Percentiles rank a stretch among this genome's conserved stretches.
Evolutionary conservation across 2,329 filamentous ascomycete genomes (phyloP).

Genomic region (Stagonosporopsis vannaccii): DNA sequence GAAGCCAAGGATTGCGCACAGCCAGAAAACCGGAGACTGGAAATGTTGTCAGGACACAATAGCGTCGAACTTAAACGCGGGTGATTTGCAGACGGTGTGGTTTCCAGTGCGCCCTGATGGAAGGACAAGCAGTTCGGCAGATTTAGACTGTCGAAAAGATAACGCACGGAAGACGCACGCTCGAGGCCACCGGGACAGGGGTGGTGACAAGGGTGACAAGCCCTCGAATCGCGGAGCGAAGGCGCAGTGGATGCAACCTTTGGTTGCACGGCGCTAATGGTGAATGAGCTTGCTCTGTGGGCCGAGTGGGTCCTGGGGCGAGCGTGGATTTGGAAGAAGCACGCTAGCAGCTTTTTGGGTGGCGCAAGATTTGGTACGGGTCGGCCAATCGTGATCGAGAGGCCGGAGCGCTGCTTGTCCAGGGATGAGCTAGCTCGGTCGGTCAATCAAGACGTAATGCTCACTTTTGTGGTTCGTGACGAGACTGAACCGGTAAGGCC

Average conservation of each 20-base stretch:
- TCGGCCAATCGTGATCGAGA: constrained; percentile 42
- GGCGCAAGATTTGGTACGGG: constrained; percentile 26
- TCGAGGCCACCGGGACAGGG: constrained; percentile 42
- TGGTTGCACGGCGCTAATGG: constrained; percentile 48
- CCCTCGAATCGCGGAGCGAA: constrained; percentile 48
- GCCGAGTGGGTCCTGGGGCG: constrained; percentile 35
- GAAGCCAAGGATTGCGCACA: constrained; percentile 43
- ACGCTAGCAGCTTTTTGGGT: constrained; percentile 46
- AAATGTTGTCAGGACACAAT: constrained; percentile 47
- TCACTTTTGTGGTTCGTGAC: constrained; percentile 33
- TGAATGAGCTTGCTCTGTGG: constrained; percentile 40
- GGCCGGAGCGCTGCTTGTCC: constrained; percentile 41
- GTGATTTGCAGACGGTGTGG: constrained; percentile 57
- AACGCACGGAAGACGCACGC: constrained; percentile 49
- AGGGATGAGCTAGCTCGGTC: constrained; percentile 42
- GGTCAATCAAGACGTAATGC: constrained; percentile 47
- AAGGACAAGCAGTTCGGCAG: constrained; percentile 51
- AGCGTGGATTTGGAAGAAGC: constrained; percentile 40
- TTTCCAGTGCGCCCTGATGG: constrained; percentile 47
- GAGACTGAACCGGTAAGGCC: constrained; percentile 43
- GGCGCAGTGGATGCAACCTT: constrained; percentile 47
- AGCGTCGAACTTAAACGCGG: constrained; percentile 57
- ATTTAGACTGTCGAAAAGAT: constrained; percentile 49
- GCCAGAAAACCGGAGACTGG: constrained; percentile 48
- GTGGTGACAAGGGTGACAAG: constrained; percentile 29